Base-by-base conservation (phyloP, 1,284 basidiomycete species). In the Moniliella sp. region DNA sequence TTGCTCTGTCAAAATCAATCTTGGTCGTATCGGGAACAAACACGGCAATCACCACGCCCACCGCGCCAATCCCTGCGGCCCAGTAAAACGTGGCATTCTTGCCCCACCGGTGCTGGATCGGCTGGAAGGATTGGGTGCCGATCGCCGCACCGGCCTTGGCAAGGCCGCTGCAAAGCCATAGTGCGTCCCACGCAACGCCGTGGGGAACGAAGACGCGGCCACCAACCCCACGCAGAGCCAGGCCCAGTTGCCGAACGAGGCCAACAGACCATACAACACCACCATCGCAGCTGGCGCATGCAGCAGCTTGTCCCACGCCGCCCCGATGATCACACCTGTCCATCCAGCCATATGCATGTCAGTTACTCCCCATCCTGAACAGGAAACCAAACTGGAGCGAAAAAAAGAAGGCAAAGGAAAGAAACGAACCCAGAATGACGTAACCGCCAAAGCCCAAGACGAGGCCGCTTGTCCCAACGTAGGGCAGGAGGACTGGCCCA, bases 61-160 rank as follows among this genome's bases (percentile, higher is more conserved):
- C 18, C 2, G 49, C 32, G 12, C 62, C 62, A 17, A 57, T 44
- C 25, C 49, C 17, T 4, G 46, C 46, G 1, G 34, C 35, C 28
- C 46, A 38, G 34, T 46, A 46, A 16, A 46, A 49, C 0, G 40
- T 41, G 36, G 36, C 46, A 13, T 33, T 37, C 36, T 48, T 50
- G 12, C 48, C 72, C 67, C 76, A 19, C 30, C 48, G 17, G 1
- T 25, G n/a, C 14, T 78, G 74, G 40, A 79, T 77, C 2, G 75
- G 75, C 3, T 72, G 75, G 58, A 78, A 78, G 1, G 67, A 74
- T 52, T 80, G 74, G 0, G 74, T 76, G 2, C 78, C 78, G 33
- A 78, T 48, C 11, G 74, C 78, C 4, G 76, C 77, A 3, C 78
- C 78, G 0, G 71, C 66, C 53, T 80, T 80, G 4, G 76, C 76